These are phyloP conservation scores for Verticillium nonalfalfae DNA, from an alignment of 2,329 filamentous ascomycete species.

Conservation along the genomic window DNA sequence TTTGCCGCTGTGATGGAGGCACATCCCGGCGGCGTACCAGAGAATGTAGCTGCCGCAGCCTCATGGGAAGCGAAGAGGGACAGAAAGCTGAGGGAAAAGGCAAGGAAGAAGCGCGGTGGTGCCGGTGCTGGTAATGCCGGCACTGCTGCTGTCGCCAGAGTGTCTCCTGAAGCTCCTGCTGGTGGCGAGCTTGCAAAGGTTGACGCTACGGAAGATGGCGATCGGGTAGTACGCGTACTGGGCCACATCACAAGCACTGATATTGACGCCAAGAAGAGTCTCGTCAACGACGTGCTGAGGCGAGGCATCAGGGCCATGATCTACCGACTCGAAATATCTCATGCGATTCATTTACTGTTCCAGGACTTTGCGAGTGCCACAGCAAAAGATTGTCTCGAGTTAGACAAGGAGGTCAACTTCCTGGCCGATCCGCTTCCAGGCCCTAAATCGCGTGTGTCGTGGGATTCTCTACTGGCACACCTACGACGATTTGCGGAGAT, in stretches of 20 bases:
- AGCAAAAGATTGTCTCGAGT: background rate
- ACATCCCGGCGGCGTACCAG: background rate
- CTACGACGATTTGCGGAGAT: background rate
- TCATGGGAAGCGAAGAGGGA: background rate
- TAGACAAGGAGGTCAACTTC: background rate
- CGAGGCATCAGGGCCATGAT: background rate
- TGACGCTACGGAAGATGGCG: background rate
- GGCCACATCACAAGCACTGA: constrained; percentile 1
- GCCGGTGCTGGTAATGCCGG: background rate
- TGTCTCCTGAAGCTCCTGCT: background rate
- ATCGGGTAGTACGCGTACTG: background rate
- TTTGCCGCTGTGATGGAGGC: background rate
- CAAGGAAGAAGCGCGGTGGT: background rate
- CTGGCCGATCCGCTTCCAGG: background rate
- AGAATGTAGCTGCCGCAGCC: background rate
- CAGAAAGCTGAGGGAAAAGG: background rate
- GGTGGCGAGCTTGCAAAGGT: background rate
- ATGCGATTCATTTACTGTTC: background rate
- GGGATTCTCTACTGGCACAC: background rate
- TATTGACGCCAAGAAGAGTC: constrained; percentile 5
- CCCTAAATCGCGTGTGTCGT: background rate
- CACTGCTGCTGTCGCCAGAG: background rate
- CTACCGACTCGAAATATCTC: background rate
- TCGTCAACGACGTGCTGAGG: constrained; percentile 6
- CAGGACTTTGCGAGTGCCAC: background rate